These are phyloP conservation scores for Cymbidium sinense DNA, from an alignment of 106 monocot species.

Conservation along the genomic window DNA sequence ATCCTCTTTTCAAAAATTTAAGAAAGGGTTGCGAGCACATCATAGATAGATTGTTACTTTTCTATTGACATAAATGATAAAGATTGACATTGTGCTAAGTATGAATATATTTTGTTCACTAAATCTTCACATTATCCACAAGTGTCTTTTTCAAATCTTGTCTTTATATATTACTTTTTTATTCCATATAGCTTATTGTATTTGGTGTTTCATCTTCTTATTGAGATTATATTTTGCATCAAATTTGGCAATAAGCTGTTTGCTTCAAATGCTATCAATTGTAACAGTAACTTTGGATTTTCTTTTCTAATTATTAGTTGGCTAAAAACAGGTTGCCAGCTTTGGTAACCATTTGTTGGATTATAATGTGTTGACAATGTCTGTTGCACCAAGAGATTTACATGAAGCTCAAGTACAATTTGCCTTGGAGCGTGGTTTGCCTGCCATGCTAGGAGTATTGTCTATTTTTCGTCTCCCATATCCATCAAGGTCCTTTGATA, in stretches of 20 bases:
- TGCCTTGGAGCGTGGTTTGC: conserved; percentile 84
- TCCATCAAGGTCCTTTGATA: conserved; percentile 81
- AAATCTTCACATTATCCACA: neutral
- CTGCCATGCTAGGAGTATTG: conserved; percentile 79
- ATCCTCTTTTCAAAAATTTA: neutral
- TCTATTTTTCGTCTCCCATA: conserved; percentile 55
- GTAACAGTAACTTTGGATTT: neutral
- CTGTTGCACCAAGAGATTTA: conserved; percentile 77
- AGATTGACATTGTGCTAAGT: neutral
- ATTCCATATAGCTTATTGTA: neutral
- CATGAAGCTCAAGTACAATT: conserved; percentile 93
- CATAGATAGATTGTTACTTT: neutral
- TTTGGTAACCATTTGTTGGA: conserved; percentile 72
- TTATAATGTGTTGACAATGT: conserved; percentile 74
- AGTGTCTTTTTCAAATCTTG: neutral
- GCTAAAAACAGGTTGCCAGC: conserved; percentile 60
- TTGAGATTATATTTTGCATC: neutral
- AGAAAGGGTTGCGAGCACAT: neutral
- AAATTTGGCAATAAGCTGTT: neutral
- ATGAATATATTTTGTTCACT: neutral
- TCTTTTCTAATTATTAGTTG: neutral
- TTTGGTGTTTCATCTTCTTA: neutral
- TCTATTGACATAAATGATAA: neutral
- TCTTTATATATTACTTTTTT: neutral
- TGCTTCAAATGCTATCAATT: neutral